These are phyloP conservation scores for Graphilbum ipis-grandicollis DNA, from an alignment of 2,329 filamentous ascomycete species.

Conservation along the genomic window DNA sequence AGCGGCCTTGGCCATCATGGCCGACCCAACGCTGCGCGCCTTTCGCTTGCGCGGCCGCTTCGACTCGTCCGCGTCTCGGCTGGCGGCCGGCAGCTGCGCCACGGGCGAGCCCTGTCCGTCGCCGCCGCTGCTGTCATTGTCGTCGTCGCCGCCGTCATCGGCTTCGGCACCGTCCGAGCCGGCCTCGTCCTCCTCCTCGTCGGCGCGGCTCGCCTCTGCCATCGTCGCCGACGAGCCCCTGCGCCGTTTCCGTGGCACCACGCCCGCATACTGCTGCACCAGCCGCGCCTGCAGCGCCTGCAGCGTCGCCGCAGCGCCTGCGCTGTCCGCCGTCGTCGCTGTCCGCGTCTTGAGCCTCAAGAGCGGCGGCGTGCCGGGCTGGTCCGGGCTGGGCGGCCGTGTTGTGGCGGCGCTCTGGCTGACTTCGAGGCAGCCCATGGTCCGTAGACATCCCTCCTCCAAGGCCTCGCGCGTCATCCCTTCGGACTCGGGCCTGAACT, in stretches of 20 bases:
- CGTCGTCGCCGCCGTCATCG: too few relatives aligned
- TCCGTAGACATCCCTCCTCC: constrained; percentile 34
- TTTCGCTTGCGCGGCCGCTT: too few relatives aligned
- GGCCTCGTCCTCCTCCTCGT: neutral
- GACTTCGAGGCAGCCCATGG: constrained; percentile 38
- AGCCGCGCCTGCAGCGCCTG: constrained; percentile 14
- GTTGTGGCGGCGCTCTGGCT: constrained; percentile 42
- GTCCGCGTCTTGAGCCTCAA: constrained; percentile 10
- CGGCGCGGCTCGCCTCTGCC: neutral
- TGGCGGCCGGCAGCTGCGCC: too few relatives aligned
- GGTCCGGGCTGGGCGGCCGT: constrained; percentile 42
- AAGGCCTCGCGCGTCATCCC: constrained; percentile 41
- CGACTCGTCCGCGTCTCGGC: constrained; percentile 25
- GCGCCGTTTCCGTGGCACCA: constrained; percentile 28
- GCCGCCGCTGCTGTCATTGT: neutral
- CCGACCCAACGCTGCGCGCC: too few relatives aligned
- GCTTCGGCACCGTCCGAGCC: neutral
- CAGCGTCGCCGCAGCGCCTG: too few relatives aligned
- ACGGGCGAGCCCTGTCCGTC: neutral
- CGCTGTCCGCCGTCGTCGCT: constrained; percentile 14
- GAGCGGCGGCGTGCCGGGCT: constrained; percentile 8
- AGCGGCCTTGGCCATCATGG: too few relatives aligned
- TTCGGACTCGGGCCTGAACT: constrained; percentile 37
- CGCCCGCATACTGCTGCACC: neutral
- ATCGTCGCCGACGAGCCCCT: constrained; percentile 21